Conservation (phyloP, 495 filamentous ascomycete species). For the Aspergillus funiculosus region DNA sequence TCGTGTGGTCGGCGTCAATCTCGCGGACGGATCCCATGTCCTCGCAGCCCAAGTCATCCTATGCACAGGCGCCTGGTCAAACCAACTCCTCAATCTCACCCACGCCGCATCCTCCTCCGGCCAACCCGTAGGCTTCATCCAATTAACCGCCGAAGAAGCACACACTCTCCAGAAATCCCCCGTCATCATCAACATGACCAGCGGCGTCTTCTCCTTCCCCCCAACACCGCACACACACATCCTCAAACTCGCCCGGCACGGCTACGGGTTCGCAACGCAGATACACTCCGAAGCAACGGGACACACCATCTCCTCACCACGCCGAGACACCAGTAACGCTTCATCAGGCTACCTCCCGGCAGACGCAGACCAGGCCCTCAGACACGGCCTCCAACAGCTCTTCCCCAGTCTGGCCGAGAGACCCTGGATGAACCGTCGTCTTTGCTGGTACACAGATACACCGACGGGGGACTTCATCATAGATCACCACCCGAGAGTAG, state of each 20-base stretch:
- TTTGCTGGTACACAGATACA: conserved; percentile 87
- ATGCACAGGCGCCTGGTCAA: conserved; percentile 80
- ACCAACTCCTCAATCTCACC: conserved; percentile 58
- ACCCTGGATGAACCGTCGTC: conserved; percentile 55
- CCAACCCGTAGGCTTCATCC: conserved; percentile 67
- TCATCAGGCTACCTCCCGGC: conserved; percentile 39
- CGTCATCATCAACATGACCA: conserved; percentile 68
- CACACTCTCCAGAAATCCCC: conserved; percentile 53
- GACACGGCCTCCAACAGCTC: conserved; percentile 50
- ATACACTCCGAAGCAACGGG: conserved; percentile 10
- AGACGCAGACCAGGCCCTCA: conserved; percentile 35
- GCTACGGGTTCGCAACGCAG: conserved; percentile 57
- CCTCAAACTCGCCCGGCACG: conserved; percentile 72
- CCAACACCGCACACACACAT: conserved; percentile 36
- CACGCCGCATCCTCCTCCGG: conserved; percentile 66
- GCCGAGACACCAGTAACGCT: conserved; percentile 19
- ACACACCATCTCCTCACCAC: conserved; percentile 22
- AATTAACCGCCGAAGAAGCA: conserved; percentile 59
- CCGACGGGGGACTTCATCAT: conserved; percentile 69
- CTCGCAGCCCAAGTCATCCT: conserved; percentile 63
- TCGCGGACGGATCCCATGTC: conserved; percentile 42
- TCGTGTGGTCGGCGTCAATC: conserved; percentile 19
- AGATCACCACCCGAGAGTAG: conserved; percentile 59
- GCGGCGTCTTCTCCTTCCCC: conserved; percentile 72
- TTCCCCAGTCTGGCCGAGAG: conserved; percentile 53